Evolutionary conservation across 2,329 filamentous ascomycete species (phyloP).

Genomic region (Emergomyces africanus): DNA sequence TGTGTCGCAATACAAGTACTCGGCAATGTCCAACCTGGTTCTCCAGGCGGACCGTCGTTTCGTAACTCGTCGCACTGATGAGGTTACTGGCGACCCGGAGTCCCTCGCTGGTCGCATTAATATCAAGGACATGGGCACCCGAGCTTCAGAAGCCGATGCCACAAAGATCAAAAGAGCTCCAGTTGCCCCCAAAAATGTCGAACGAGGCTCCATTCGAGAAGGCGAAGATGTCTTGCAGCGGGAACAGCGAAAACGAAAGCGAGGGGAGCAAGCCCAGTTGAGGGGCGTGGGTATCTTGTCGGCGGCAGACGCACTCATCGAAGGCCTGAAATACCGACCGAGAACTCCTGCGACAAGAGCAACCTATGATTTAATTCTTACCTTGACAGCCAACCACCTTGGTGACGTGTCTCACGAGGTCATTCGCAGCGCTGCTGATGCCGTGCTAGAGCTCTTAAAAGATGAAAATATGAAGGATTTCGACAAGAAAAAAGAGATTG

Average conservation of each 20-base stretch:
- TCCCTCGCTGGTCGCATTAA: slow-evolving; percentile 89
- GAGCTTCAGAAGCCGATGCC: slow-evolving; percentile 64
- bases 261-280: slow-evolving; percentile 56
- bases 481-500: slow-evolving; percentile 95
- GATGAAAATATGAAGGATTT: slow-evolving; percentile 94
- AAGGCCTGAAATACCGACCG: slow-evolving; percentile 84
- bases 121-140: slow-evolving; percentile 86
- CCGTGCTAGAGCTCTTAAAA: slow-evolving; percentile 80
- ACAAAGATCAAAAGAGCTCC: slow-evolving; percentile 68
- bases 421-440: slow-evolving; percentile 86
- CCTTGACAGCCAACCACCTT: slow-evolving; percentile 73
- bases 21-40: slow-evolving; percentile 99
- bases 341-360: slow-evolving; percentile 82
- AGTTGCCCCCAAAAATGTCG: slow-evolving; percentile 52
- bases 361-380: slow-evolving; percentile 88
- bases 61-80: slow-evolving; percentile 80
- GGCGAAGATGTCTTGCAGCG: slow-evolving; percentile 71
- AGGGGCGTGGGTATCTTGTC: slow-evolving; percentile 68
- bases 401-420: slow-evolving; percentile 90
- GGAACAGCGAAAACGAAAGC: slow-evolving; percentile 76
- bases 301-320: slow-evolving; percentile 72
- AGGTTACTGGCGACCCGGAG: slow-evolving; percentile 93
- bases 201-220: slow-evolving; percentile 64
- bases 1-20: slow-evolving; percentile 97
- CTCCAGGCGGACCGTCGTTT: slow-evolving; percentile 98